Conservation (phyloP, 2,329 filamentous ascomycete genomes). For the Thelonectria blattea region DNA sequence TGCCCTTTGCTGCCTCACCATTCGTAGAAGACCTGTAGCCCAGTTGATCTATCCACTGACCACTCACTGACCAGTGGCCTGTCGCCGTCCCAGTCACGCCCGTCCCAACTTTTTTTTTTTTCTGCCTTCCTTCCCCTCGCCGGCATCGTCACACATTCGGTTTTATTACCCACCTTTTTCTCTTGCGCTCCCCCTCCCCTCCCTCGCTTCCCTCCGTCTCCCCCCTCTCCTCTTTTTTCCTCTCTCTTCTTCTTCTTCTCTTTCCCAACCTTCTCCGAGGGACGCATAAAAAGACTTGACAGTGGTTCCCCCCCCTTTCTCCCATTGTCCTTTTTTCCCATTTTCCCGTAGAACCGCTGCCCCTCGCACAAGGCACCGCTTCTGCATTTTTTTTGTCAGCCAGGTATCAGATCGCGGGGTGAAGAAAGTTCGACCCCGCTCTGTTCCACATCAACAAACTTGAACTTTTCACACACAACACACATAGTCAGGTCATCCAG, state of each 20-base stretch:
- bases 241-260: slow-evolving; percentile 31
- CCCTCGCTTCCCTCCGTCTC: slow-evolving; percentile 33
- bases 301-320: slow-evolving; percentile 41
- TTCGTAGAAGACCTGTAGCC: no score
- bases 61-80: no score
- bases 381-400: slow-evolving; percentile 36
- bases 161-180: background rate
- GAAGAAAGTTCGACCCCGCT: slow-evolving; percentile 55
- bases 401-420: slow-evolving; percentile 46
- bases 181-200: slow-evolving; percentile 32
- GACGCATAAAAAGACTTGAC: slow-evolving; percentile 48
- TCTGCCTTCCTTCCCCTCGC: slow-evolving; percentile 17
- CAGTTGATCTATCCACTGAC: no score
- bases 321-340: slow-evolving; percentile 48
- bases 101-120: slow-evolving; percentile 28
- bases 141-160: slow-evolving; percentile 31
- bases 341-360: slow-evolving; percentile 42
- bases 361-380: slow-evolving; percentile 35
- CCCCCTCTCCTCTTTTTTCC: slow-evolving; percentile 34
- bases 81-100: slow-evolving; percentile 4
- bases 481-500: slow-evolving; percentile 49
- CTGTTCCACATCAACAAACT: slow-evolving; percentile 46
- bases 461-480: slow-evolving; percentile 42
- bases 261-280: slow-evolving; percentile 38
- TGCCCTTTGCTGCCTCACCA: background rate